Conservation (phyloP, 148 eudicot species). For the Rhododendron mucronatum region DNA sequence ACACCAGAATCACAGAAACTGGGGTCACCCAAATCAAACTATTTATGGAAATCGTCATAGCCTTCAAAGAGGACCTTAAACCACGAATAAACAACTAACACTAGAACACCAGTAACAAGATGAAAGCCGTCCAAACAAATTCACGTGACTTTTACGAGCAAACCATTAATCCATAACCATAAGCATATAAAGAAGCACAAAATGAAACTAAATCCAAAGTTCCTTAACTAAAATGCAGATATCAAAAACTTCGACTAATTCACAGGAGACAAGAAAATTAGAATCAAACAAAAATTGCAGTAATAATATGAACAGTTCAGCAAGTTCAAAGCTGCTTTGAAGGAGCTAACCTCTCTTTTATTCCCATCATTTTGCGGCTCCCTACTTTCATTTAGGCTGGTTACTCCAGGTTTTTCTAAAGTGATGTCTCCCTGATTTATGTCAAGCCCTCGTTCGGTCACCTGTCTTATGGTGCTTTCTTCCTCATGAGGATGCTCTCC, state of each 20-base stretch:
- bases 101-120: not conserved
- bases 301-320: slow-evolving; percentile 2
- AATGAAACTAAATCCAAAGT: not conserved
- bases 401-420: slow-evolving; percentile 8
- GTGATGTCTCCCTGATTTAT: not conserved
- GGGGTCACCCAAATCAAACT: not conserved
- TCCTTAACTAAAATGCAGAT: not conserved
- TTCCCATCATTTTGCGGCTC: not conserved
- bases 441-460: slow-evolving; percentile 28
- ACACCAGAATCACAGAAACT: not conserved
- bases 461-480: slow-evolving; percentile 50
- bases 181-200: not conserved
- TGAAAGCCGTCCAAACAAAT: not conserved
- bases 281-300: not conserved
- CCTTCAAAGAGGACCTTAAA: not conserved
- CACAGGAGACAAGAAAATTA: slow-evolving; percentile 4
- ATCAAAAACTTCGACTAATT: not conserved
- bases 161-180: not conserved
- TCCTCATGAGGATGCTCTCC: slow-evolving; percentile 11
- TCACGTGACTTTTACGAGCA: not conserved
- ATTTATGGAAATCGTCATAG: not conserved
- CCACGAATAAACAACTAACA: not conserved
- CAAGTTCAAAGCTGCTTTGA: not conserved
- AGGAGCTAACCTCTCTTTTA: slow-evolving; percentile 4
- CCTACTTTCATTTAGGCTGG: slow-evolving; percentile 5